phyloP scores from a whole-genome alignment of 2,329 filamentous ascomycete species.

The Leptoxyphium fumago region DNA sequence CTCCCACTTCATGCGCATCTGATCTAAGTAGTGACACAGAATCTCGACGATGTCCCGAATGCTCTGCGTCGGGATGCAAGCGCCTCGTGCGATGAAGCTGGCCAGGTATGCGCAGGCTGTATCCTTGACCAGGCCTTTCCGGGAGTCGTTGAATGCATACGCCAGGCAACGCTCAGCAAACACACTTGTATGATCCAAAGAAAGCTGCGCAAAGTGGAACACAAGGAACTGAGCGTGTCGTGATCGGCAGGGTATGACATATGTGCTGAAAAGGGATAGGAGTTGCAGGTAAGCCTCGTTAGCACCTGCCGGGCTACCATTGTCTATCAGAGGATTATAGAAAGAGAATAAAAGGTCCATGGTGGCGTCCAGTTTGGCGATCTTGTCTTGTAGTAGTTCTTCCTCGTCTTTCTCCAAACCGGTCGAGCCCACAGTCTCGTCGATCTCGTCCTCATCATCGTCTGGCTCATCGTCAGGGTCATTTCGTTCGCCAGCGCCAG shows the following conservation, averaged over 20 bases:
- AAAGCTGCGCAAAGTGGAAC: constrained; percentile 84
- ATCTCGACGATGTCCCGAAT: constrained; percentile 74
- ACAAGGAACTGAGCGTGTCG: constrained; percentile 90
- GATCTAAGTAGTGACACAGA: constrained; percentile 62
- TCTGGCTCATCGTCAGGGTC: constrained; percentile 20
- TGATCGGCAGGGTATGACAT: constrained; percentile 79
- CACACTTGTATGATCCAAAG: constrained; percentile 61
- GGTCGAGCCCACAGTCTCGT: constrained; percentile 27
- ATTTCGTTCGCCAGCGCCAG: constrained; percentile 6
- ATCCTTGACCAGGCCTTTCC: constrained; percentile 63
- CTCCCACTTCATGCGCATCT: constrained; percentile 59
- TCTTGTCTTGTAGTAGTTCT: constrained; percentile 55
- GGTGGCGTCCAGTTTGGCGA: constrained; percentile 82
- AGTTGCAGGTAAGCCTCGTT: constrained; percentile 64
- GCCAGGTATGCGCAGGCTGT: constrained; percentile 83
- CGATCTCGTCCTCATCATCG: constrained; percentile 36
- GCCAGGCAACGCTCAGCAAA: constrained; percentile 70
- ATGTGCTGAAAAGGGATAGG: constrained; percentile 70
- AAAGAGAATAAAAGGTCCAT: constrained; percentile 77
- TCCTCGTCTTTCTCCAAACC: constrained; percentile 54
- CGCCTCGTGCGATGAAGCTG: constrained; percentile 83
- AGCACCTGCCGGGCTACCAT: constrained; percentile 53
- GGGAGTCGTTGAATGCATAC: constrained; percentile 67
- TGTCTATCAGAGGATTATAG: constrained; percentile 58
- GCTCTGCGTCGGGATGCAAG: constrained; percentile 58